Evolutionary conservation across 371 early-diverging fungal genomes (phyloP).

Genomic region (Umbelopsis sp.): DNA sequence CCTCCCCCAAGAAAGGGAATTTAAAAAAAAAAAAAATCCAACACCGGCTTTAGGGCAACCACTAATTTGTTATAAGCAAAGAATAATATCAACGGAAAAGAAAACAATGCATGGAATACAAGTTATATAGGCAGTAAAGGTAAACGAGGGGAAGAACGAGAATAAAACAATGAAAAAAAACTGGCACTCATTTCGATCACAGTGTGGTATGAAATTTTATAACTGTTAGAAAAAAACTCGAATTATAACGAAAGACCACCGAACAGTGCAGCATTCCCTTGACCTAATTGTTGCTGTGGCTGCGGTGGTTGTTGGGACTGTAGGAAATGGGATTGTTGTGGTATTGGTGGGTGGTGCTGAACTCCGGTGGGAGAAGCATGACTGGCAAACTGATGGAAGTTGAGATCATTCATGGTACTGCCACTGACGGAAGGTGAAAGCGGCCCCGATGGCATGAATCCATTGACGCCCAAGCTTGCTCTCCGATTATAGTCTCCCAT

Average conservation of each 20-base stretch:
- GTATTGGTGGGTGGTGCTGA: conserved; percentile 1
- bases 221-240: not conserved
- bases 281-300: not conserved
- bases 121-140: not conserved
- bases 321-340: not conserved
- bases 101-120: conserved; percentile 14
- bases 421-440: conserved; percentile 10
- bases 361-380: not conserved
- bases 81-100: conserved; percentile 17
- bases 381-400: conserved; percentile 1
- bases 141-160: not conserved
- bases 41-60: too few species aligned
- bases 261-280: not conserved
- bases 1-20: conserved; percentile 14
- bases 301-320: not conserved
- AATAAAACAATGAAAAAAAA: not conserved
- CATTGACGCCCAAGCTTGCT: conserved; percentile 21
- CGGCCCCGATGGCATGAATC: not conserved
- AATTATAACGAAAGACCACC: conserved; percentile 4
- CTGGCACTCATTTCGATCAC: not conserved
- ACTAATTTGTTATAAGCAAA: conserved; percentile 28
- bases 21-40: not conserved
- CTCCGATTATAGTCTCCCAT: conserved; percentile 17
- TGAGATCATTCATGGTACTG: conserved; percentile 1
- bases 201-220: not conserved